These are phyloP conservation scores for Thymus quinquecostatus DNA, from an alignment of 257 asterid species.

Conservation along the genomic window DNA sequence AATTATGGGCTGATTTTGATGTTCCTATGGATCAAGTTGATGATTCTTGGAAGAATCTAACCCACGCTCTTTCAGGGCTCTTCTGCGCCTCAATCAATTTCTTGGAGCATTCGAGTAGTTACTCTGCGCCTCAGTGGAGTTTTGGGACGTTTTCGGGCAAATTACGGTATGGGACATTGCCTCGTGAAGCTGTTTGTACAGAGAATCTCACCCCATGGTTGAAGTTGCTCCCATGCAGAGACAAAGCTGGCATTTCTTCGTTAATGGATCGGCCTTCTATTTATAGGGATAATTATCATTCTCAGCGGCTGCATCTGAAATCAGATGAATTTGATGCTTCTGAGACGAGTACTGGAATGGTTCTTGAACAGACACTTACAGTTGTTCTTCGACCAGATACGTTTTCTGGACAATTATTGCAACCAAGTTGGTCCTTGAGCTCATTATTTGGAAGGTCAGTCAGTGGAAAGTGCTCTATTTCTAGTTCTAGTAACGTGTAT, in stretches of 20 bases:
- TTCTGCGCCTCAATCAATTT: slow-evolving; percentile 98
- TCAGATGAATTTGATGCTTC: slow-evolving; percentile 64
- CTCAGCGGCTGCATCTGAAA: slow-evolving; percentile 81
- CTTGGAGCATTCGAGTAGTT: slow-evolving; percentile 82
- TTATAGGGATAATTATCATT: slow-evolving; percentile 81
- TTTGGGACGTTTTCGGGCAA: slow-evolving; percentile 62
- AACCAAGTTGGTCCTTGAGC: slow-evolving; percentile 87
- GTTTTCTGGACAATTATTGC: slow-evolving; percentile 48
- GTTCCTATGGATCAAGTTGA: slow-evolving; percentile 80
- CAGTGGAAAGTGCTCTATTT: slow-evolving; percentile 68
- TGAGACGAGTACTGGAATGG: slow-evolving; percentile 51
- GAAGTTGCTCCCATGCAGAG: slow-evolving; percentile 98
- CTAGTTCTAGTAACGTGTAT: slow-evolving; percentile 75
- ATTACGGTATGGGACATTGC: slow-evolving; percentile 86
- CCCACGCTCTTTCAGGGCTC: slow-evolving; percentile 97
- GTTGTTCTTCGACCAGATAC: slow-evolving; percentile 79
- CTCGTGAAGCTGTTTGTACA: slow-evolving; percentile 99
- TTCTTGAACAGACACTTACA: slow-evolving; percentile 90
- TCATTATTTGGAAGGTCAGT: slow-evolving; percentile 87
- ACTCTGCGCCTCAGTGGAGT: slow-evolving; percentile 83
- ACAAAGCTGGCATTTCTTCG: slow-evolving; percentile 88
- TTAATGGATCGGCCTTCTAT: slow-evolving; percentile 92
- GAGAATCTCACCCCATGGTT: slow-evolving; percentile 99
- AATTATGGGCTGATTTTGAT: slow-evolving; percentile 95
- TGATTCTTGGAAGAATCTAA: slow-evolving; percentile 85